These are phyloP conservation scores for Lipomyces spencermartinsiae DNA, from an alignment of 805 yeast genomes.

Conservation along the genomic window DNA sequence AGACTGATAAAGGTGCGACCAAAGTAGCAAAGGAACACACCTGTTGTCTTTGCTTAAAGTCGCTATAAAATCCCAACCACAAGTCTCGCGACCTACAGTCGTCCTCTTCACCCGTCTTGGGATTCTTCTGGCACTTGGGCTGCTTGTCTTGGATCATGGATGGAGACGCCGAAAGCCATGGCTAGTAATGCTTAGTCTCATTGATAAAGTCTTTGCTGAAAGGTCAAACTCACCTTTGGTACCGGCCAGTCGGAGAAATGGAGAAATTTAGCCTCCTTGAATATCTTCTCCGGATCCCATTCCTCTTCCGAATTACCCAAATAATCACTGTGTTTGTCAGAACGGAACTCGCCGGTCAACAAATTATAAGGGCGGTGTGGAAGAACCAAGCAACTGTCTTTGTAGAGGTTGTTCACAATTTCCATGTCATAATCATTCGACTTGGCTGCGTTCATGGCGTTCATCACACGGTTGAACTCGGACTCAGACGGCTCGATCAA, in stretches of 20 bases:
- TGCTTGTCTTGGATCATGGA: conserved; percentile 1
- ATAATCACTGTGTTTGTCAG: background rate
- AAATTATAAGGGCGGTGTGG: conserved; percentile 7
- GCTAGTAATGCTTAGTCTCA: background rate
- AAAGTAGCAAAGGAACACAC: background rate
- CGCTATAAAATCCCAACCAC: conserved; percentile 3
- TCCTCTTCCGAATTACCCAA: background rate
- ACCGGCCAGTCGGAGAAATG: conserved; percentile 12
- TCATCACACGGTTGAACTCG: conserved; percentile 5
- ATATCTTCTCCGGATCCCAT: conserved; percentile 1
- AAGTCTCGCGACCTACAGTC: background rate
- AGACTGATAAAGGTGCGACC: background rate
- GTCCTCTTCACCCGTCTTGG: background rate
- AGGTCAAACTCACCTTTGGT: conserved; percentile 6
- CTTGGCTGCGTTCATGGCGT: background rate
- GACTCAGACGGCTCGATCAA: conserved; percentile 5
- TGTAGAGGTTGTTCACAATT: conserved; percentile 6
- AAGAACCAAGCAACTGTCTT: background rate
- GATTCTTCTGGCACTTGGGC: background rate
- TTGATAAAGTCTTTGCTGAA: background rate
- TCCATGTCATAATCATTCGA: conserved; percentile 12
- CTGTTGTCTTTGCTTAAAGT: background rate
- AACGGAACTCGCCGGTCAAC: conserved; percentile 11
- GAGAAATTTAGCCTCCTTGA: background rate
- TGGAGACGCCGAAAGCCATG: conserved; percentile 1